Evolutionary conservation across 2,329 filamentous ascomycete species (phyloP).

Genomic region (Pseudopyricularia javanii): DNA sequence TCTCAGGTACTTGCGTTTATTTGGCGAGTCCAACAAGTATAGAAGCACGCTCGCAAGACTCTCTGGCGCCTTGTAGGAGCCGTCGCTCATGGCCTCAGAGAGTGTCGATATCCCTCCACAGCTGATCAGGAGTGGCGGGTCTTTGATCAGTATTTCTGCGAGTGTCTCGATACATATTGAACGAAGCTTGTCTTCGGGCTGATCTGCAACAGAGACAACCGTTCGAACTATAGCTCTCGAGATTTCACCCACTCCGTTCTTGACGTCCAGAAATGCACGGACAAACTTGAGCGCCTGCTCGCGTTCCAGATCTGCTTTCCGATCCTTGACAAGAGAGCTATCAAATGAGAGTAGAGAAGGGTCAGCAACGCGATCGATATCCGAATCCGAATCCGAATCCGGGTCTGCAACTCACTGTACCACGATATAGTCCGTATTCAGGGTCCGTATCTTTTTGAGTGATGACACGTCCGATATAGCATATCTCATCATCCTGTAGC

Average conservation of each 20-base stretch:
- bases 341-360: constrained; percentile 2
- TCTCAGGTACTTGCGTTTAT: constrained; percentile 67
- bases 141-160: constrained; percentile 79
- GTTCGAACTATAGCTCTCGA: constrained; percentile 80
- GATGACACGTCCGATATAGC: constrained; percentile 87
- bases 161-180: constrained; percentile 89
- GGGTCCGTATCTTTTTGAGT: constrained; percentile 69
- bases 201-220: constrained; percentile 80
- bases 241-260: constrained; percentile 79
- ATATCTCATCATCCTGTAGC: constrained; percentile 86
- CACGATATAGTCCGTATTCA: constrained; percentile 89
- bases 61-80: constrained; percentile 84
- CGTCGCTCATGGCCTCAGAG: constrained; percentile 86
- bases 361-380: not conserved
- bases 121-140: constrained; percentile 68
- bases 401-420: constrained; percentile 41
- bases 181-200: constrained; percentile 71
- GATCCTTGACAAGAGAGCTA: constrained; percentile 82
- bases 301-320: constrained; percentile 91
- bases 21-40: constrained; percentile 76
- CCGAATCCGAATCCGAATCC: not conserved
- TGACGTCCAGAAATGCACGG: constrained; percentile 87
- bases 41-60: constrained; percentile 80
- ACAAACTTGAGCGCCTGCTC: constrained; percentile 97
- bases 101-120: constrained; percentile 76